Evolutionary conservation across 768 basidiomycete genomes (phyloP).

Genomic region (Dioszegia hungarica): DNA sequence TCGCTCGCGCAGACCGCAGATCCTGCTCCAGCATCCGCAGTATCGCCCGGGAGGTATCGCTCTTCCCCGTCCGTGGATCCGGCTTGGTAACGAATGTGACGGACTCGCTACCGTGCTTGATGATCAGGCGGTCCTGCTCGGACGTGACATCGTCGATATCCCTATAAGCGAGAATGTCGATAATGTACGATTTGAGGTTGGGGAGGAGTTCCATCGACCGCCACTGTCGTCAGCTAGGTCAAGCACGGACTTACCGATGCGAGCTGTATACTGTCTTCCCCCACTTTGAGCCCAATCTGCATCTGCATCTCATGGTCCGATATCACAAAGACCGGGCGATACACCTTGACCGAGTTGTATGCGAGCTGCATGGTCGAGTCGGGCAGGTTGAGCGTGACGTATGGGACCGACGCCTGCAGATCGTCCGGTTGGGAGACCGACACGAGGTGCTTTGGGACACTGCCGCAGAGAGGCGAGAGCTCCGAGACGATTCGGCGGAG

Average conservation of each 20-base stretch:
- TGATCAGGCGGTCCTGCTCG: conserved; percentile 54
- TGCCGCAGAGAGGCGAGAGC: conserved; percentile 18
- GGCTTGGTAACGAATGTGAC: conserved; percentile 32
- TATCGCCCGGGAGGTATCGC: background rate
- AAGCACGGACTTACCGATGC: conserved; percentile 30
- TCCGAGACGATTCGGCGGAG: conserved; percentile 25
- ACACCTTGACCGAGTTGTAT: conserved; percentile 36
- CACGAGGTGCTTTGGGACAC: background rate
- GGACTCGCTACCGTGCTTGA: conserved; percentile 29
- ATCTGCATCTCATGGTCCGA: conserved; percentile 60
- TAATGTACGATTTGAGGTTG: conserved; percentile 65
- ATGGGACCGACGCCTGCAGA: conserved; percentile 34
- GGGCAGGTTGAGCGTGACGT: conserved; percentile 33
- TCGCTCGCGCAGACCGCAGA: conserved; percentile 28
- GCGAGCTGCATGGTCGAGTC: conserved; percentile 38
- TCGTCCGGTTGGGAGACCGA: conserved; percentile 34
- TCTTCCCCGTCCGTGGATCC: conserved; percentile 5
- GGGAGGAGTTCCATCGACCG: conserved; percentile 67
- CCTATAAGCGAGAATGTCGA: conserved; percentile 70
- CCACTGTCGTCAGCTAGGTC: conserved; percentile 47
- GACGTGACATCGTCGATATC: conserved; percentile 86
- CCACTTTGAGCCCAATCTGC: conserved; percentile 61
- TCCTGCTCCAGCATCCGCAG: background rate
- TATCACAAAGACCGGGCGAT: conserved; percentile 29
- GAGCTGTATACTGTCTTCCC: conserved; percentile 37